phyloP scores from a whole-genome alignment of 2,329 filamentous ascomycete species.

The Zymoseptoria pseudotritici region DNA sequence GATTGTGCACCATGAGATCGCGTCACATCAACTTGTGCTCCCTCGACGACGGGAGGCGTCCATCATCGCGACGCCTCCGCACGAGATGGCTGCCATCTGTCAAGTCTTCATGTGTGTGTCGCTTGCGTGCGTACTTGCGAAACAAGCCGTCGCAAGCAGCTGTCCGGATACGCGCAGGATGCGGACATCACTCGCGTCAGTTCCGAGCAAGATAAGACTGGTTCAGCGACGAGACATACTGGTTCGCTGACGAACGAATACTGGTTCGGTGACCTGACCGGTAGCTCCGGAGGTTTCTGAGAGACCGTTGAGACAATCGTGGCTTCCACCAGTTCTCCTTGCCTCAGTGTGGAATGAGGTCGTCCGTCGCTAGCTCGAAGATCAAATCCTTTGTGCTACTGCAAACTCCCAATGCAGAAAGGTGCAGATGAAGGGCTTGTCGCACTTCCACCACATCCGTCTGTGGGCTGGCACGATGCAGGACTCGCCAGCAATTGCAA shows the following conservation, averaged over 20 bases:
- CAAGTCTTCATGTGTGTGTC: background rate
- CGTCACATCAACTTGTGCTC: background rate
- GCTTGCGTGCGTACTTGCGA: background rate
- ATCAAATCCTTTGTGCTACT: background rate
- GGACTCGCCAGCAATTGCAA: background rate
- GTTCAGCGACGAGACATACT: background rate
- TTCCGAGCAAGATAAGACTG: background rate
- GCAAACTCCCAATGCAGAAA: background rate
- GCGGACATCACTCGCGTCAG: background rate
- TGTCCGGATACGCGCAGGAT: background rate
- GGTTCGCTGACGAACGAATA: background rate
- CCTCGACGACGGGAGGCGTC: background rate
- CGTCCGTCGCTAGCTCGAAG: background rate
- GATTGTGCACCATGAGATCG: background rate
- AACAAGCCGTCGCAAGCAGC: background rate
- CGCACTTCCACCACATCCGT: background rate
- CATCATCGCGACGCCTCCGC: background rate
- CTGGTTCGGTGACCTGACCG: background rate
- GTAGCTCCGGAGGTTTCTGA: background rate
- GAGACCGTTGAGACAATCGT: background rate
- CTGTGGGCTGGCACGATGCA: background rate
- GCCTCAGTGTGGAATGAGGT: background rate
- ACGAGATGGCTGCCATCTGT: background rate
- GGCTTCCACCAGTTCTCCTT: background rate
- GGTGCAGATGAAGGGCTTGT: background rate